These are phyloP conservation scores for Penicillium atrosanguineum DNA, from an alignment of 495 filamentous ascomycete species.

Conservation along the genomic window DNA sequence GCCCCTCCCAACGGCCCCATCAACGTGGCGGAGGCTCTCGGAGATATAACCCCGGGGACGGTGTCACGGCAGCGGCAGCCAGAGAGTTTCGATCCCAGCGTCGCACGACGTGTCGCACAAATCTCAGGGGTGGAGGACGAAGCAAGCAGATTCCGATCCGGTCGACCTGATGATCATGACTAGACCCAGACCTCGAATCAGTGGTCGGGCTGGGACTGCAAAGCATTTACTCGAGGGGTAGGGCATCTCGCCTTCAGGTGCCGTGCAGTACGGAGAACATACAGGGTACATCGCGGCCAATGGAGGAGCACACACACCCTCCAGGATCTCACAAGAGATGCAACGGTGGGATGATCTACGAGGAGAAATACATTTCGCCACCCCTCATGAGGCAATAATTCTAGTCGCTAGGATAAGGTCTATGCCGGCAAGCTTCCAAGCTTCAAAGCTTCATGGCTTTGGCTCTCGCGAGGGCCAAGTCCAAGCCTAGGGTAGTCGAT, in stretches of 20 bases:
- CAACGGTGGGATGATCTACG: slow-evolving; percentile 28
- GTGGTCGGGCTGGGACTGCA: neutral
- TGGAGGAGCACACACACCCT: slow-evolving; percentile 2
- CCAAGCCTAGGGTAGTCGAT: slow-evolving; percentile 6
- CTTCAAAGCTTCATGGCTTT: too few relatives aligned
- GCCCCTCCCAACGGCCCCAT: slow-evolving; percentile 12
- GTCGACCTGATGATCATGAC: slow-evolving; percentile 15
- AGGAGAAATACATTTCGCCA: neutral
- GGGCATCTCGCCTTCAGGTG: too few relatives aligned
- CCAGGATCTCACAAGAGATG: slow-evolving; percentile 9
- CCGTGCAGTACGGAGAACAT: neutral
- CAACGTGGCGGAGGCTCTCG: slow-evolving; percentile 13
- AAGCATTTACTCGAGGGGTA: slow-evolving; percentile 1
- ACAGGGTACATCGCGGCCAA: neutral
- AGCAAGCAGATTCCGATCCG: slow-evolving; percentile 21
- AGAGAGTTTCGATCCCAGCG: slow-evolving; percentile 17
- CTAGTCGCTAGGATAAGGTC: neutral
- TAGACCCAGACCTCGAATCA: too few relatives aligned
- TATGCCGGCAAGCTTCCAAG: neutral
- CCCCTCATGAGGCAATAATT: neutral
- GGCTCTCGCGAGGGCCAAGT: too few relatives aligned
- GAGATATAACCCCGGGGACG: slow-evolving; percentile 7
- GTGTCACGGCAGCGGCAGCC: neutral
- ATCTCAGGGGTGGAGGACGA: slow-evolving; percentile 10
- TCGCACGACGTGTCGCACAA: slow-evolving; percentile 19